Percentiles rank a stretch among this genome's conserved stretches.
Evolutionary conservation across 2,329 filamentous ascomycete genomes (phyloP).

Genomic region (Fusarium begoniae): DNA sequence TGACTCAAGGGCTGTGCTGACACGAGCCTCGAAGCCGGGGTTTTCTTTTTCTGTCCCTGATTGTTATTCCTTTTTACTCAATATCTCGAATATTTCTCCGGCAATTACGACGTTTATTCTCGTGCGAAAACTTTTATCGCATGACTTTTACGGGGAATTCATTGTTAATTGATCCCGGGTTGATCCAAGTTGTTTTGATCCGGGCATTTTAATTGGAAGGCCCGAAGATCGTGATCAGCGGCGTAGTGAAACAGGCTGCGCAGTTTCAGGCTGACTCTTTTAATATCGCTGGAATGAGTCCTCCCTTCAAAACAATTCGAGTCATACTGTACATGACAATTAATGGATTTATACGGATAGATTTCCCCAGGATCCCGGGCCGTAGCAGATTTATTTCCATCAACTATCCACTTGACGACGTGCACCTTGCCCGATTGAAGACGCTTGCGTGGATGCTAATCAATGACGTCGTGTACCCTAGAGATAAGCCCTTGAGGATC

Average conservation of each 20-base stretch:
- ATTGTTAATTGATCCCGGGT: not conserved
- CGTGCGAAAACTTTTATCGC: not conserved
- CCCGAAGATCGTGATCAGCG: not conserved
- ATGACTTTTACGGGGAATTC: not conserved
- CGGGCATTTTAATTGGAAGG: not conserved
- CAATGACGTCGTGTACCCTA: not conserved
- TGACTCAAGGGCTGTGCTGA: not conserved
- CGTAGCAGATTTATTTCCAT: not conserved
- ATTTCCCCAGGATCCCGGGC: not conserved
- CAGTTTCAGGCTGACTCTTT: conserved; percentile 9
- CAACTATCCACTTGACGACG: not conserved
- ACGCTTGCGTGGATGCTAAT: not conserved
- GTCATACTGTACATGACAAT: not conserved
- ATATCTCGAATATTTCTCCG: conserved; percentile 6
- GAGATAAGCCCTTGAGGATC: not conserved
- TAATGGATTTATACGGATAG: not conserved
- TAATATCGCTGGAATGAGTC: conserved; percentile 1
- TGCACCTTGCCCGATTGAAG: not conserved
- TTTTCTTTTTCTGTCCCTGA: not conserved
- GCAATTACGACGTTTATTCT: not conserved
- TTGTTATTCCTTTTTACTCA: not conserved
- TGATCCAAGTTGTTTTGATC: not conserved
- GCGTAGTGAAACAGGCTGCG: not conserved
- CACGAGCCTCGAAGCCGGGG: not conserved
- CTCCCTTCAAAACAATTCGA: not conserved